These are phyloP conservation scores for Trichopus zeylanicus DNA, from an alignment of 116 monocot genomes.

Conservation along the genomic window DNA sequence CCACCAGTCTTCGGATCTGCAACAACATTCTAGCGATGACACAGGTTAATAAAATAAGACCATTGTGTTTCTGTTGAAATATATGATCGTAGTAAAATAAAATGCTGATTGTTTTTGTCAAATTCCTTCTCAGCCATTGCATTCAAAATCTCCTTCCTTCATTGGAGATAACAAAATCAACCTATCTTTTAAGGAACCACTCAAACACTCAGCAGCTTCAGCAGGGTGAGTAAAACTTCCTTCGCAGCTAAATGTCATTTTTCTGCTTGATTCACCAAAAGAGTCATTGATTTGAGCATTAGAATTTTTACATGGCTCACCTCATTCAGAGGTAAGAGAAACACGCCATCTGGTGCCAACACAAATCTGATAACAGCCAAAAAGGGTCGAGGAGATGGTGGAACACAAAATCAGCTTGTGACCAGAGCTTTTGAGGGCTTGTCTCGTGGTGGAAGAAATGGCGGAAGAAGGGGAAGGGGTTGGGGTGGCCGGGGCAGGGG, in stretches of 20 bases:
- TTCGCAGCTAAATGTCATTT: too few relatives aligned
- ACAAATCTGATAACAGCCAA: constrained; percentile 26
- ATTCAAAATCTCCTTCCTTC: constrained; percentile 78
- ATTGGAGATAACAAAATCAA: constrained; percentile 71
- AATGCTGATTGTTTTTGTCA: too few relatives aligned
- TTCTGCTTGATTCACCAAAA: too few relatives aligned
- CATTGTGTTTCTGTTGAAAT: too few relatives aligned
- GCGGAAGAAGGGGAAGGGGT: constrained; percentile 43
- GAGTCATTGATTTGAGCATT: too few relatives aligned
- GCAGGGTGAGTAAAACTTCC: constrained; percentile 14
- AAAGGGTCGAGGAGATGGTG: constrained; percentile 41
- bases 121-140: constrained; percentile 54
- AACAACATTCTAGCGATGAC: constrained; percentile 91
- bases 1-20: constrained; percentile 49
- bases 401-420: constrained; percentile 53
- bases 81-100: too few relatives aligned
- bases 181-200: constrained; percentile 72
- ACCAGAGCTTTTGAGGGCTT: constrained; percentile 64
- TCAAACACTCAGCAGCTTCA: constrained; percentile 26
- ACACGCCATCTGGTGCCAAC: constrained; percentile 12
- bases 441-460: constrained; percentile 45
- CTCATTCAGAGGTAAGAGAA: constrained; percentile 48
- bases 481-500: constrained; percentile 67
- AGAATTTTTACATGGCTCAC: not conserved
- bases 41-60: constrained; percentile 27